Evolutionary conservation across 129 eudicot genomes (phyloP).

Genomic region (Erigeron canadensis): DNA sequence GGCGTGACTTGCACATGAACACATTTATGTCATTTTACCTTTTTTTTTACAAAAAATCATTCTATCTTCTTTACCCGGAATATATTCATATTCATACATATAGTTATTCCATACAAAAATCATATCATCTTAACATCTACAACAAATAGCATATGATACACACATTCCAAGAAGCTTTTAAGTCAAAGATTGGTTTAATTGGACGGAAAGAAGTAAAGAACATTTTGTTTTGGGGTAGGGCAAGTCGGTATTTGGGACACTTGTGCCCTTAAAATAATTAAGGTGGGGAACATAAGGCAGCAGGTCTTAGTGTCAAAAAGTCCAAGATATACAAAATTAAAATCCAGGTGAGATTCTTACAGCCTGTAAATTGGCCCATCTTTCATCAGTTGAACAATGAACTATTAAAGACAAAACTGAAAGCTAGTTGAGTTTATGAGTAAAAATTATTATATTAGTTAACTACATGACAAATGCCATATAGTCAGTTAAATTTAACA

Average conservation of each 20-base stretch:
- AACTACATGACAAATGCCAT: background rate
- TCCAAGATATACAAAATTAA: slow-evolving; percentile 1
- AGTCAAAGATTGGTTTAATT: background rate
- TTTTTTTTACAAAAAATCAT: no score
- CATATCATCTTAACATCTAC: no score
- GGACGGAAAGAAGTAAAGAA: background rate
- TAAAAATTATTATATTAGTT: background rate
- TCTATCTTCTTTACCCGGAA: no score
- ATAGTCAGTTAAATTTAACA: no score
- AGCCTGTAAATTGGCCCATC: background rate
- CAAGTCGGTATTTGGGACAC: background rate
- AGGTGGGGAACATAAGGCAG: background rate
- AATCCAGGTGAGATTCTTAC: slow-evolving; percentile 4
- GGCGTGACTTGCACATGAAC: no score
- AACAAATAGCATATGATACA: background rate
- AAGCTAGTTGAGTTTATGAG: background rate
- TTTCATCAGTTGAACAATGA: no score
- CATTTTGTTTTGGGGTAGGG: background rate
- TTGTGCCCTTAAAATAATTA: background rate
- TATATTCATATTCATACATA: no score
- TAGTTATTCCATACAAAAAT: no score
- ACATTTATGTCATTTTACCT: no score
- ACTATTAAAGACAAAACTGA: background rate
- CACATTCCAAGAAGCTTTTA: background rate
- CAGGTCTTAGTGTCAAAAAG: slow-evolving; percentile 2